Evolutionary conservation across 108 stramenopile genomes (phyloP).

Genomic region (Skeletonema grethae): DNA sequence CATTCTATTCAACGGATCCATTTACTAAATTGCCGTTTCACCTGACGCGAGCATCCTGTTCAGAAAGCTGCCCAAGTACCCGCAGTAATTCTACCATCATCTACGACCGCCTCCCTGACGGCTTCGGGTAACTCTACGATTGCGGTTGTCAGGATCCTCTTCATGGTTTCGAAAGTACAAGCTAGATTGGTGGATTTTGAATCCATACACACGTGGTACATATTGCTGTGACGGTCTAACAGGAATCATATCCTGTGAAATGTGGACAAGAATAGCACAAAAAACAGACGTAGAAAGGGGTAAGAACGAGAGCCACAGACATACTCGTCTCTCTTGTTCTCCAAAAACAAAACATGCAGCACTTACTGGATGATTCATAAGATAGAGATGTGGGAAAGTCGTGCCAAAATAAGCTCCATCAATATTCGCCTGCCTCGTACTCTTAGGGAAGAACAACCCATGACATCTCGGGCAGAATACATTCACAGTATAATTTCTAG

Average conservation of each 20-base stretch:
- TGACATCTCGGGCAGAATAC: conserved; percentile 96
- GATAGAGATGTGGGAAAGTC: conserved; percentile 97
- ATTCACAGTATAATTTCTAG: conserved; percentile 92
- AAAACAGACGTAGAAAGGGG: not conserved
- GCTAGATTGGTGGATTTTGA: conserved; percentile 87
- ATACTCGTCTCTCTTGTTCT: not conserved
- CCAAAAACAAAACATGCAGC: conserved; percentile 32
- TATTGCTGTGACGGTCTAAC: conserved; percentile 79
- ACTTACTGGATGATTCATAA: conserved; percentile 95
- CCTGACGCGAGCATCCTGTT: too few species aligned
- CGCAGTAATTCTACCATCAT: not conserved
- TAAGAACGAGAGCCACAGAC: not conserved
- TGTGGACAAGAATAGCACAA: not conserved
- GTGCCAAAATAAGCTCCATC: conserved; percentile 99
- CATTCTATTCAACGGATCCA: too few species aligned
- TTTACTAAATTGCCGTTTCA: too few species aligned
- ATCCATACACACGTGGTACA: conserved; percentile 95
- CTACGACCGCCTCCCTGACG: conserved; percentile 40
- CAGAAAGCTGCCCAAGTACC: not conserved
- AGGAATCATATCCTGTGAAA: conserved; percentile 79
- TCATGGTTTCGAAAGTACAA: conserved; percentile 83
- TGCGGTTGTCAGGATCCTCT: conserved; percentile 55
- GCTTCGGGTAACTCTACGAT: conserved; percentile 39
- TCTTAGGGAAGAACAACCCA: conserved; percentile 91
- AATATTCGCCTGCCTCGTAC: conserved; percentile 85